phyloP scores from a whole-genome alignment of 345 rosid species.

The Moricandia arvensis region DNA sequence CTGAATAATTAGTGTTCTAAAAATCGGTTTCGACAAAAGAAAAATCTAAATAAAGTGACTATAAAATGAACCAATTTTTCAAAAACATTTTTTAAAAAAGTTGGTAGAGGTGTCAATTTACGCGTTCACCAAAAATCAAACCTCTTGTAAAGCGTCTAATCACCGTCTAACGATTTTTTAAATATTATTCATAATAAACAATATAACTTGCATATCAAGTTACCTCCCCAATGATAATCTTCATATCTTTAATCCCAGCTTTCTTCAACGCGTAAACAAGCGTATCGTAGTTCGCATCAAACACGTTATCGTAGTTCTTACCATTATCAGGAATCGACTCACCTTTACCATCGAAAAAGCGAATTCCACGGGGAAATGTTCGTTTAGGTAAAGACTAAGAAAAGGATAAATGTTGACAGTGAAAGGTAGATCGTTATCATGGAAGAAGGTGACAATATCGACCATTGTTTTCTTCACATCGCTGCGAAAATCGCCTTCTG shows the following conservation, averaged over 20 bases:
- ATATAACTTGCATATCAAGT: slow-evolving; percentile 13
- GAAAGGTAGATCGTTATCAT: slow-evolving; percentile 54
- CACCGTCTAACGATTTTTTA: not conserved
- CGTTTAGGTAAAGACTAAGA: slow-evolving; percentile 62
- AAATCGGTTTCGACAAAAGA: not conserved
- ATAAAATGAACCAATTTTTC: not conserved
- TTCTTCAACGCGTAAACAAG: slow-evolving; percentile 61
- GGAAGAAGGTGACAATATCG: slow-evolving; percentile 45
- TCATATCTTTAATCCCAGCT: slow-evolving; percentile 43
- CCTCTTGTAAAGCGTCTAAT: not conserved
- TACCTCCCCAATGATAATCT: slow-evolving; percentile 75
- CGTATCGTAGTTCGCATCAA: slow-evolving; percentile 88
- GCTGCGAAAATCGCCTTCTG: slow-evolving; percentile 57
- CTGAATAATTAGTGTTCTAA: not conserved
- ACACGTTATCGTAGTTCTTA: slow-evolving; percentile 54
- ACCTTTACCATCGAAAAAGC: slow-evolving; percentile 53
- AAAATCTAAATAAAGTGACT: not conserved
- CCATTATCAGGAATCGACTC: slow-evolving; percentile 39
- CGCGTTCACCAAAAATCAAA: not conserved
- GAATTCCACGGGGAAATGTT: slow-evolving; percentile 57
- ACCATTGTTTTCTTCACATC: slow-evolving; percentile 49
- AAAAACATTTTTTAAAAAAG: not conserved
- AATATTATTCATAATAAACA: not conserved
- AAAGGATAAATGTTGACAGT: slow-evolving; percentile 88
- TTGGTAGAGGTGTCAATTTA: not conserved